A percentile compares a stretch with the other conserved stretches of the same genome.
These are phyloP conservation scores for Calonectria fujianensis DNA, from an alignment of 2,329 filamentous ascomycete species.

Conservation along the genomic window DNA sequence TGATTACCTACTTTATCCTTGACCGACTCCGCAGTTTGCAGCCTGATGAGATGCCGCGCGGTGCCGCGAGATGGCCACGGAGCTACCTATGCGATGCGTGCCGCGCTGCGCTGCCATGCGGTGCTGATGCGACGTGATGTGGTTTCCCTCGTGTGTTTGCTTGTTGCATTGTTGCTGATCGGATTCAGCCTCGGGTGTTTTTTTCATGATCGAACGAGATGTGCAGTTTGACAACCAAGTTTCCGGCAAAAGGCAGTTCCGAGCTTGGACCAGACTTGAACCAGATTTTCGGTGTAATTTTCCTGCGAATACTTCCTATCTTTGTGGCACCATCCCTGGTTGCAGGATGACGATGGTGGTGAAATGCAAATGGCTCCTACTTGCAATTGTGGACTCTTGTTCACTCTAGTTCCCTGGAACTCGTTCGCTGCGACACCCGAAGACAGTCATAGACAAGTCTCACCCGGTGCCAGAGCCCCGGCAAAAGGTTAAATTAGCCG, in stretches of 20 bases:
- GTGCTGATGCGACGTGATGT: slow-evolving; percentile 16
- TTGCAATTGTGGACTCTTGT: slow-evolving; percentile 15
- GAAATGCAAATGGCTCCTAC: slow-evolving; percentile 13
- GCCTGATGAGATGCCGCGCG: slow-evolving; percentile 27
- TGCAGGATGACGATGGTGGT: slow-evolving; percentile 3
- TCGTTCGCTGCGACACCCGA: slow-evolving; percentile 20
- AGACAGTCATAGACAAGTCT: slow-evolving; percentile 24
- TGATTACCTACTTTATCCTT: slow-evolving; percentile 35
- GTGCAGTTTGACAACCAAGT: slow-evolving; percentile 1
- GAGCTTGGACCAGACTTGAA: not conserved
- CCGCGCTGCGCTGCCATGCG: slow-evolving; percentile 7
- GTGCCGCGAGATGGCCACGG: slow-evolving; percentile 20
- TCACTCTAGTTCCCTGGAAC: slow-evolving; percentile 12
- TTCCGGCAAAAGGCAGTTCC: slow-evolving; percentile 12
- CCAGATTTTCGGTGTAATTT: not conserved
- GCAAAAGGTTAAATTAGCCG: slow-evolving; percentile 53
- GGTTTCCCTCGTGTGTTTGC: not conserved
- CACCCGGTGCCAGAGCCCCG: slow-evolving; percentile 26
- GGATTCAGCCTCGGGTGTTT: not conserved
- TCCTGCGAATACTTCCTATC: not conserved
- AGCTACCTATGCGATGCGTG: slow-evolving; percentile 17
- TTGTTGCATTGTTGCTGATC: not conserved
- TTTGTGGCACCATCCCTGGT: slow-evolving; percentile 18
- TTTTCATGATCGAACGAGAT: slow-evolving; percentile 20
- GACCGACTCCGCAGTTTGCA: slow-evolving; percentile 29